Evolutionary conservation across 352 stramenopile genomes (phyloP).

Genomic region (Phytopythium delawarense): DNA sequence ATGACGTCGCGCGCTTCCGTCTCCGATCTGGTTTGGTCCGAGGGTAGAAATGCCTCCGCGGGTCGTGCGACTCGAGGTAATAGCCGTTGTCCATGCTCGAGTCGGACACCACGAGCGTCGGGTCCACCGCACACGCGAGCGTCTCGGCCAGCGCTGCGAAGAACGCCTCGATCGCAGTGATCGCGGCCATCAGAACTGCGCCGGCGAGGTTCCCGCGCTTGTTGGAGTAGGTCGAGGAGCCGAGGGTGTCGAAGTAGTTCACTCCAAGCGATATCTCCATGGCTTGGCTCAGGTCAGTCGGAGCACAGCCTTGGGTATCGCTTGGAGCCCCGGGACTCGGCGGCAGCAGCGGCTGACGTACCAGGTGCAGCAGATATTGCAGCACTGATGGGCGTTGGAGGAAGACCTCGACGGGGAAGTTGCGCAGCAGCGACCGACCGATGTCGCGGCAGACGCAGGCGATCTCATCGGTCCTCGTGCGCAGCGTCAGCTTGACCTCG

Average conservation of each 20-base stretch:
- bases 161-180: slow-evolving; percentile 62
- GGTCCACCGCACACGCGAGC: slow-evolving; percentile 30
- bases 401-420: slow-evolving; percentile 70
- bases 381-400: slow-evolving; percentile 55
- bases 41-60: slow-evolving; percentile 29
- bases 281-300: slow-evolving; percentile 12
- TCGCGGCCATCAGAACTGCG: slow-evolving; percentile 50
- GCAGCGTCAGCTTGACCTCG: slow-evolving; percentile 62
- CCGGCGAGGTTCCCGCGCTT: slow-evolving; percentile 45
- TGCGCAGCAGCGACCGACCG: slow-evolving; percentile 45
- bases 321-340: slow-evolving; percentile 5
- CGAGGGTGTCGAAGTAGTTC: slow-evolving; percentile 72
- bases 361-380: slow-evolving; percentile 57
- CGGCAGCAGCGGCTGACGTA: slow-evolving; percentile 54
- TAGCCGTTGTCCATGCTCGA: slow-evolving; percentile 19
- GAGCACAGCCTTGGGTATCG: neutral
- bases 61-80: slow-evolving; percentile 22
- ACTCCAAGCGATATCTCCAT: slow-evolving; percentile 40
- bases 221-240: slow-evolving; percentile 32
- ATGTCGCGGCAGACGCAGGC: slow-evolving; percentile 47
- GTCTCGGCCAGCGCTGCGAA: slow-evolving; percentile 37
- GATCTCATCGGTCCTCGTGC: slow-evolving; percentile 40
- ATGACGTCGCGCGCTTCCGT: neutral
- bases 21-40: slow-evolving; percentile 14
- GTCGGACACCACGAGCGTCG: slow-evolving; percentile 34